Conservation (phyloP, 495 filamentous ascomycete genomes). For the Penicillium ucsense region DNA sequence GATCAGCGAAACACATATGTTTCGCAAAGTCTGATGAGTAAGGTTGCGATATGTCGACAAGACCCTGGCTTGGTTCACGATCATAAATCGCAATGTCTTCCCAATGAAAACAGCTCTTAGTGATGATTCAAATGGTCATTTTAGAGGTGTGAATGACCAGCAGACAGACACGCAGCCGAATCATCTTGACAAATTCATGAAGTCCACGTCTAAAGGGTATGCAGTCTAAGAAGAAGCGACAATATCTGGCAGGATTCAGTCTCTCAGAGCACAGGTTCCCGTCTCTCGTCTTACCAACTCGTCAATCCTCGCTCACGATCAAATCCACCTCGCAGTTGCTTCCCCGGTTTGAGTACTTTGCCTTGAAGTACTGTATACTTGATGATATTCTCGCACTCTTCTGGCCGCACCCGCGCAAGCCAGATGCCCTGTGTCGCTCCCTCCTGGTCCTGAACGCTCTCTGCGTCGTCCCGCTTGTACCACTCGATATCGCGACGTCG, state of each 20-base stretch:
- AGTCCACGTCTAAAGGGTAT: too few species aligned
- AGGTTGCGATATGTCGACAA: too few species aligned
- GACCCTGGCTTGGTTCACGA: too few species aligned
- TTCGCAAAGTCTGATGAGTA: too few species aligned
- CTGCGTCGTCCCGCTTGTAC: conserved; percentile 23
- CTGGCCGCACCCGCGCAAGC: conserved; percentile 78
- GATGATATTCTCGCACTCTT: conserved; percentile 92
- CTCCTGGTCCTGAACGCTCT: conserved; percentile 31
- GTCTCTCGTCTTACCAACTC: conserved; percentile 60
- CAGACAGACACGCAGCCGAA: too few species aligned
- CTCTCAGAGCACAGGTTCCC: not conserved
- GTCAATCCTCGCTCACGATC: conserved; percentile 67
- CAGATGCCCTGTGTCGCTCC: conserved; percentile 85
- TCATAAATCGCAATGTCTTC: too few species aligned
- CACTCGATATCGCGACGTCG: conserved; percentile 52
- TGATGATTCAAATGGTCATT: too few species aligned
- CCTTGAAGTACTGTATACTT: conserved; percentile 84
- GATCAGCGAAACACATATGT: too few species aligned
- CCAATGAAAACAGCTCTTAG: too few species aligned
- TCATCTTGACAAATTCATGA: too few species aligned
- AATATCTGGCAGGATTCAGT: not conserved
- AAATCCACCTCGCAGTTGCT: conserved; percentile 82
- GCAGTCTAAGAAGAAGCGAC: too few species aligned
- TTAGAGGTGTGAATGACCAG: too few species aligned
- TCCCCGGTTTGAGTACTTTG: conserved; percentile 80